A percentile compares a stretch with the other conserved stretches of the same genome.
Evolutionary conservation across 164 flowering plant species (phyloP).

Genomic region (Magnolia changhungtana): DNA sequence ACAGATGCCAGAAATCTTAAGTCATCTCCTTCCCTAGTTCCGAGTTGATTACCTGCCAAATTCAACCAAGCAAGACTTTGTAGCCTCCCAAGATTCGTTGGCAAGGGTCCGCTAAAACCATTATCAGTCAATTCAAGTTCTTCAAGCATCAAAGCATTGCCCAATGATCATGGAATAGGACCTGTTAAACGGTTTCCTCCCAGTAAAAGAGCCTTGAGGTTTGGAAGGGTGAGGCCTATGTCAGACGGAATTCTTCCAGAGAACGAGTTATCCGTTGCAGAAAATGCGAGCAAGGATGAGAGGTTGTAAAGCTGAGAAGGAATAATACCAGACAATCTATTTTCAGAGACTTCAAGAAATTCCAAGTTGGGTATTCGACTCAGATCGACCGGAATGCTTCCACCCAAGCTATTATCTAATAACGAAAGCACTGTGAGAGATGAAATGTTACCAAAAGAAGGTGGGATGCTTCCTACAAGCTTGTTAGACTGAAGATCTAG

Average conservation of each 20-base stretch:
- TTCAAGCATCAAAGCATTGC: slow-evolving; percentile 11
- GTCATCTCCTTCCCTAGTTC: slow-evolving; percentile 13
- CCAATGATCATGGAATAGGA: slow-evolving; percentile 13
- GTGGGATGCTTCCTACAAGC: neutral
- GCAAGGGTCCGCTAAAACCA: slow-evolving; percentile 11
- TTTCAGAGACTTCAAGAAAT: neutral
- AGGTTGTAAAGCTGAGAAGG: slow-evolving; percentile 2
- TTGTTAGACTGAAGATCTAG: neutral
- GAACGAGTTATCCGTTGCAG: neutral
- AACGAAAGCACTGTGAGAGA: neutral
- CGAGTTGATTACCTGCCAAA: slow-evolving; percentile 19
- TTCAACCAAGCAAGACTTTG: slow-evolving; percentile 5
- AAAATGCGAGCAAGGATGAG: neutral
- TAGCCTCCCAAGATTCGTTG: slow-evolving; percentile 17
- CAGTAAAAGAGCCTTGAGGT: slow-evolving; percentile 6
- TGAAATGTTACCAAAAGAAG: neutral
- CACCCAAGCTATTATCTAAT: neutral
- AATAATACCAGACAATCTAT: neutral
- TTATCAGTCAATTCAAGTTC: slow-evolving; percentile 12
- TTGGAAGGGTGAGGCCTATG: slow-evolving; percentile 14
- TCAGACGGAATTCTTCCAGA: slow-evolving; percentile 13
- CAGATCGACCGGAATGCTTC: neutral
- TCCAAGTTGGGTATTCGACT: neutral
- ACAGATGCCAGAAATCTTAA: slow-evolving; percentile 9
- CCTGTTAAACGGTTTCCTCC: slow-evolving; percentile 13